phyloP scores from a whole-genome alignment of 129 eudicot genomes.

The Erigeron canadensis region DNA sequence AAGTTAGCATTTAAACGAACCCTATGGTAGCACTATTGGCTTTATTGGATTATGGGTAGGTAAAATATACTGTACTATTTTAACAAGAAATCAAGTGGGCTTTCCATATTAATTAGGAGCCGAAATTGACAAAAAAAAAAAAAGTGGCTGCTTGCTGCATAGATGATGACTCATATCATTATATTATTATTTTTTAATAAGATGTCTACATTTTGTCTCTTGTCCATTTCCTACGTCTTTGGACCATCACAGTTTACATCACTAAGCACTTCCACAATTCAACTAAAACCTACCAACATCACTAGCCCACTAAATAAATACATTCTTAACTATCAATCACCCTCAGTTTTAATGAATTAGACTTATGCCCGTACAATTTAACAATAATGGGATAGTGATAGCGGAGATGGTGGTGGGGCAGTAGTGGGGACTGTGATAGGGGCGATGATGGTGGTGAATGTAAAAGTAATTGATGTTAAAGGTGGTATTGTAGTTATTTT shows the following conservation, averaged over 20 bases:
- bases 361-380: too few relatives aligned
- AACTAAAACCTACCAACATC: slow-evolving; percentile 1
- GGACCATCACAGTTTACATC: slow-evolving; percentile 12
- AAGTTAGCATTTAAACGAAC: neutral
- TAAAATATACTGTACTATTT: neutral
- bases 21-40: neutral
- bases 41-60: neutral
- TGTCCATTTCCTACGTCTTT: slow-evolving; percentile 22
- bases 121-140: slow-evolving; percentile 14
- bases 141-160: slow-evolving; percentile 27
- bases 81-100: neutral
- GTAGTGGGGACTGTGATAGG: too few relatives aligned
- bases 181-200: neutral
- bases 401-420: too few relatives aligned
- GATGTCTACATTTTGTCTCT: slow-evolving; percentile 8
- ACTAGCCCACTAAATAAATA: slow-evolving; percentile 1
- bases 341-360: too few relatives aligned
- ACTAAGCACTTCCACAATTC: neutral
- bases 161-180: slow-evolving; percentile 23
- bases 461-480: too few relatives aligned
- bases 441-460: too few relatives aligned
- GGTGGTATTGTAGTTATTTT: too few relatives aligned
- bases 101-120: slow-evolving; percentile 20
- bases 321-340: slow-evolving; percentile 7
- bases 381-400: too few relatives aligned